Base-by-base conservation (phyloP, 2,329 filamentous ascomycete genomes). In the Alternaria gaisen region DNA sequence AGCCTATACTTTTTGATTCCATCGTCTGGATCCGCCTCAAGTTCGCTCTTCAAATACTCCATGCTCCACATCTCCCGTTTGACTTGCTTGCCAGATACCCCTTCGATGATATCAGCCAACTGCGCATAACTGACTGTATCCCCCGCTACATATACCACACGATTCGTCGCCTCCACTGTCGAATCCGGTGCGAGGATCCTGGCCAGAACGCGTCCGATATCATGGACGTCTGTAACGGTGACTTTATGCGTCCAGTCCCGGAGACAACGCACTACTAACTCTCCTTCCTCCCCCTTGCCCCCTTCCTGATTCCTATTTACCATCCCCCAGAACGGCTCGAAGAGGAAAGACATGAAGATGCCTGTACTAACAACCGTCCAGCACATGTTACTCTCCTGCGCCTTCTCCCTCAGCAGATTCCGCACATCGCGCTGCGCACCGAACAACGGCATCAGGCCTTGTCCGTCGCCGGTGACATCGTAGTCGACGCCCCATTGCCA, bases 401-500 rank as follows among this genome's bases (percentile, higher is more conserved):
- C 72, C 8, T 69, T 51, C 2, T 53, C 40, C 2, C 73, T 56
- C 12, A 78, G 66, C n/a, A 77, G 42, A 30, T 72, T 67, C 3
- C 72, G 61, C 0, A 77, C 72, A 44, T 32, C 82, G 0, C 89
- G 79, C 78, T 91, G 88, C 80, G 91, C 89, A 60, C 88, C 88
- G 67, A 91, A 92, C 14, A 92, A 71, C 34, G 87, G 85, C 74
- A 91, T 88, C 43, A 85, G 80, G 26, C 84, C 86, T 0, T 85
- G 84, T 0, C 79, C 74, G 0, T 74, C 71, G 3, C 88, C 88
- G 16, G 91, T 86, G 28, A 80, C 72, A 58, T 92, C 89, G 76
- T 92, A 92, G 71, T 92, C 88, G 24, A 91, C 86, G 1, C 90
- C 90, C 72, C 89, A 92, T 74, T 92, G 90, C 90, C 90, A 92